A percentile compares a stretch with the other conserved stretches of the same genome.
phyloP scores from a whole-genome alignment of 2,329 filamentous ascomycete species.

The Paecilomyces dactylethromorphus region DNA sequence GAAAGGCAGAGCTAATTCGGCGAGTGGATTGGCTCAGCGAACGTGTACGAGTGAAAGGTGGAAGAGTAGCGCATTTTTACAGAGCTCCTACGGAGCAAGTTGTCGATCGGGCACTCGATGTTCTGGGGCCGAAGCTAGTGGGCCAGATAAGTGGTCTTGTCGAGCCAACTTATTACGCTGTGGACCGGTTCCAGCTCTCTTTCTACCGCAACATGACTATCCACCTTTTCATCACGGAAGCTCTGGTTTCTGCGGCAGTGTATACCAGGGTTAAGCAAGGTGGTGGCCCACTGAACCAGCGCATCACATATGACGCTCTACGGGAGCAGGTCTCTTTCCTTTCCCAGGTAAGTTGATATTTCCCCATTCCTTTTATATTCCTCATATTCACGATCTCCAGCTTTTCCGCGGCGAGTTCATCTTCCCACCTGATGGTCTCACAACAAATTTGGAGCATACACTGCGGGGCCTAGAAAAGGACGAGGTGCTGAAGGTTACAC shows the following conservation, averaged over 20 bases:
- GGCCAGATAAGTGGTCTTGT: conserved; percentile 71
- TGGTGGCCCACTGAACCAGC: conserved; percentile 73
- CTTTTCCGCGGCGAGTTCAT: conserved; percentile 97
- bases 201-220: conserved; percentile 99
- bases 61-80: conserved; percentile 88
- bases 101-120: conserved; percentile 82
- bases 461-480: conserved; percentile 71
- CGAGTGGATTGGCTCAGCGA: conserved; percentile 85
- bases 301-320: conserved; percentile 68
- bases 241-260: conserved; percentile 81
- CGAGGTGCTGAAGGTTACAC: conserved; percentile 63
- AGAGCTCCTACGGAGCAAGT: conserved; percentile 72
- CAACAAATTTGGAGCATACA: conserved; percentile 73
- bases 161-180: conserved; percentile 89
- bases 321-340: conserved; percentile 78
- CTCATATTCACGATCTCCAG: conserved; percentile 28
- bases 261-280: conserved; percentile 88
- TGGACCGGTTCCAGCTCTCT: conserved; percentile 92
- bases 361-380: neutral
- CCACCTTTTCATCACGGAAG: conserved; percentile 91
- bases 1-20: conserved; percentile 75
- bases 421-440: conserved; percentile 80
- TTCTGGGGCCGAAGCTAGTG: conserved; percentile 83
- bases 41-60: conserved; percentile 76
- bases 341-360: conserved; percentile 49